Conservation (phyloP, 805 yeast genomes). For the Kodamaea restingae region DNA sequence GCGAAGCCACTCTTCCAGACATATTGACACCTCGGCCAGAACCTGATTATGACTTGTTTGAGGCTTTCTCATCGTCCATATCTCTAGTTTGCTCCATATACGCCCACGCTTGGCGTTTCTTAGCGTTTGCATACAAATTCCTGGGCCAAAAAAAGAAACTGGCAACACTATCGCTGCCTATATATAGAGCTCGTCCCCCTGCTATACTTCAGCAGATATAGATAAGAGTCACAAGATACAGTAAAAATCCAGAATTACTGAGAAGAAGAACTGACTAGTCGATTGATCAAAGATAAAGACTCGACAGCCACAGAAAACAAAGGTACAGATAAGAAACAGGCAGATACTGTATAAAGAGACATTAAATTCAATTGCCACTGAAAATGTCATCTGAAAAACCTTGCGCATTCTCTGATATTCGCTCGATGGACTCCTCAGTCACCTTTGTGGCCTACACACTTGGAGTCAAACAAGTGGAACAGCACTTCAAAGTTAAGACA, state of each 20-base stretch:
- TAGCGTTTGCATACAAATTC: background rate
- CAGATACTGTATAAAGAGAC: too few relatives aligned
- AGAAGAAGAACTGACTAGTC: too few relatives aligned
- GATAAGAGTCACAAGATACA: background rate
- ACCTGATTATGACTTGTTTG: too few relatives aligned
- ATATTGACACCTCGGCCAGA: too few relatives aligned
- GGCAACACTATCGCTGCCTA: background rate
- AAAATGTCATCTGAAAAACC: constrained; percentile 1
- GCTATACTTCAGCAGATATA: background rate
- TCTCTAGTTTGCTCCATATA: too few relatives aligned
- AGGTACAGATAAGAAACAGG: too few relatives aligned
- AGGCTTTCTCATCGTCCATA: background rate
- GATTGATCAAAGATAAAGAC: too few relatives aligned
- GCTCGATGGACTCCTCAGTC: background rate
- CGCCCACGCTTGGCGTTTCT: constrained; percentile 1
- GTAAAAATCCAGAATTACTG: too few relatives aligned
- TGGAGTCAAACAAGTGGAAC: constrained; percentile 34
- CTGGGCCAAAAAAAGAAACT: constrained; percentile 1
- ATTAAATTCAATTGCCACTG: too few relatives aligned
- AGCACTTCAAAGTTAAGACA: constrained; percentile 37
- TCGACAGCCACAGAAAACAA: too few relatives aligned
- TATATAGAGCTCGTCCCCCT: background rate
- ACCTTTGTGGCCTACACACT: constrained; percentile 20
- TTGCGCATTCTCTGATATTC: background rate
- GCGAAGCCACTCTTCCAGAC: too few relatives aligned